Percentiles rank a stretch among this genome's conserved stretches.
These are phyloP conservation scores for Zasmidium angulare DNA, from an alignment of 2,329 filamentous ascomycete species.

Conservation along the genomic window DNA sequence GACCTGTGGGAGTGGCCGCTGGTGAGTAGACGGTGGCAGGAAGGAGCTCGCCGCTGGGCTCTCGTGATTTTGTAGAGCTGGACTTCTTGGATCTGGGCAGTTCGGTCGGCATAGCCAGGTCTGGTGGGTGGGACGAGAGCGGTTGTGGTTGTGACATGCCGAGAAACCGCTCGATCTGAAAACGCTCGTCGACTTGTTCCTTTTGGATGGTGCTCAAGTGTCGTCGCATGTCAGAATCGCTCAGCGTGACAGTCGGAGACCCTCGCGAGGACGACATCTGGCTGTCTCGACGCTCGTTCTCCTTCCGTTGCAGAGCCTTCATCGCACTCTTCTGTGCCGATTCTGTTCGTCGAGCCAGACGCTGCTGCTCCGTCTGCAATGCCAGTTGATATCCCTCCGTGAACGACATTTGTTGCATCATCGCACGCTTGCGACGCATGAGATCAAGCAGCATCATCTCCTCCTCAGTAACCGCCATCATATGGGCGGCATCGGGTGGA, in stretches of 20 bases:
- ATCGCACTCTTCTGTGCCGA: conserved; percentile 25
- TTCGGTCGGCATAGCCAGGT: background rate
- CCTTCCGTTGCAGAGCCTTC: conserved; percentile 23
- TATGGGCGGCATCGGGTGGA: conserved; percentile 18
- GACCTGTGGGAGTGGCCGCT: conserved; percentile 4
- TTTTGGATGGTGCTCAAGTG: conserved; percentile 27
- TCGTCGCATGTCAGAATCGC: conserved; percentile 20
- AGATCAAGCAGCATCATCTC: conserved; percentile 51
- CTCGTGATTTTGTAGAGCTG: background rate
- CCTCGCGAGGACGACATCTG: conserved; percentile 9
- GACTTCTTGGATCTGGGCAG: background rate
- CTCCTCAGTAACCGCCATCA: conserved; percentile 51
- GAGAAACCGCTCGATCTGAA: conserved; percentile 32
- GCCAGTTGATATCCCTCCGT: conserved; percentile 39
- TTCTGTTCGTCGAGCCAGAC: conserved; percentile 22
- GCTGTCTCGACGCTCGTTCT: conserved; percentile 18
- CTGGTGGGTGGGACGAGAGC: conserved; percentile 18
- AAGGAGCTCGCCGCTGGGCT: conserved; percentile 19
- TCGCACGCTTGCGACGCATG: conserved; percentile 51
- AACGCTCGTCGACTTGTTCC: conserved; percentile 30
- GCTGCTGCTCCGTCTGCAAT: conserved; percentile 35
- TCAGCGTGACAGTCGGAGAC: conserved; percentile 10
- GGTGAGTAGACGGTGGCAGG: conserved; percentile 22
- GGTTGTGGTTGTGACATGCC: conserved; percentile 22
- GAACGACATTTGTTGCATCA: conserved; percentile 44